These are phyloP conservation scores for Mytilinidion resinicola DNA, from an alignment of 495 filamentous ascomycete species.

Conservation along the genomic window DNA sequence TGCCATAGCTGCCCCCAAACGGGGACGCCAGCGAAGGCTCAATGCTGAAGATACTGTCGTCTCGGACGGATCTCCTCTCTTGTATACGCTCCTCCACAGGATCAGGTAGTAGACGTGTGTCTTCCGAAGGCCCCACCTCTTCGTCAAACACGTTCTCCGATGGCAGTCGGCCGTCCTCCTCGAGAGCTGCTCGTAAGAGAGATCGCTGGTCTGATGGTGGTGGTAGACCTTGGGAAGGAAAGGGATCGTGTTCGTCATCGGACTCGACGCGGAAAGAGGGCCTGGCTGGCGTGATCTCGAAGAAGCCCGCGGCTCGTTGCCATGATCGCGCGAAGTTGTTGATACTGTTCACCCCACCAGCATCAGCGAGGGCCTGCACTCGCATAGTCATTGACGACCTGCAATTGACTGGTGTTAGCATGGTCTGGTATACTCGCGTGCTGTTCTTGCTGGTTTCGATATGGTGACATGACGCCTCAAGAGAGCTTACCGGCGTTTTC, in stretches of 20 bases:
- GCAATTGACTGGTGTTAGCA: slow-evolving; percentile 1
- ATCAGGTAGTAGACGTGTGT: slow-evolving; percentile 15
- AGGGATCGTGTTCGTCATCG: slow-evolving; percentile 33
- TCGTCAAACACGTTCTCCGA: slow-evolving; percentile 24
- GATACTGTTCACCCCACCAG: slow-evolving; percentile 87
- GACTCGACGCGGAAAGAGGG: slow-evolving; percentile 57
- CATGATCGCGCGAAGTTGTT: slow-evolving; percentile 92
- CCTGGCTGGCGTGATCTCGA: slow-evolving; percentile 71
- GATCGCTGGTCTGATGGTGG: slow-evolving; percentile 37
- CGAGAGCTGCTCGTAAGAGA: slow-evolving; percentile 43
- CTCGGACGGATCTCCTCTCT: slow-evolving; percentile 7
- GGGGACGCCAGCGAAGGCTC: slow-evolving; percentile 60
- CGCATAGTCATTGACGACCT: slow-evolving; percentile 68
- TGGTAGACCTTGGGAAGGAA: slow-evolving; percentile 28
- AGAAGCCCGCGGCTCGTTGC: slow-evolving; percentile 85
- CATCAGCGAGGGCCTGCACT: slow-evolving; percentile 61
- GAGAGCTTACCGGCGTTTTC: slow-evolving; percentile 20
- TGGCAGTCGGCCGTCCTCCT: slow-evolving; percentile 25
- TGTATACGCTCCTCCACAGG: slow-evolving; percentile 16
- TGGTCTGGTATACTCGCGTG: too few species aligned
- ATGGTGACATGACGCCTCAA: background rate
- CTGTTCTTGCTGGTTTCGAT: slow-evolving; percentile 3
- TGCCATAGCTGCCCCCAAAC: slow-evolving; percentile 63
- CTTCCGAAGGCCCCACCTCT: slow-evolving; percentile 21
- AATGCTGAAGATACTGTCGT: slow-evolving; percentile 51